Evolutionary conservation across 148 eudicot species (phyloP).

Genomic region (Gaultheria prostrata): DNA sequence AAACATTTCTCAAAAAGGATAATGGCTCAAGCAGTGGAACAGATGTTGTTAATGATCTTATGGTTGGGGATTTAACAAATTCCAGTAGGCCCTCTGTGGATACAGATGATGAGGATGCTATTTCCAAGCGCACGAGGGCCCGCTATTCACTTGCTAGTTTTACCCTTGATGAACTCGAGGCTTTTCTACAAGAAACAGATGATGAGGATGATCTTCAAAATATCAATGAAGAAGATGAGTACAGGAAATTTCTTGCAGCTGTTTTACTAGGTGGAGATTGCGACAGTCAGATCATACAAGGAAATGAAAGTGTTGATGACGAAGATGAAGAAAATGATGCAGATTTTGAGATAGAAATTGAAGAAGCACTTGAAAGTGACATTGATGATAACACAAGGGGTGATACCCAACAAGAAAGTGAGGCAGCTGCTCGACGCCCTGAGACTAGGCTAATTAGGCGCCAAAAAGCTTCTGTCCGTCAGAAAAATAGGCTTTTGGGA

Average conservation of each 20-base stretch:
- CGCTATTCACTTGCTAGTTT: slow-evolving; percentile 92
- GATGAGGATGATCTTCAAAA: slow-evolving; percentile 89
- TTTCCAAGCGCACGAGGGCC: slow-evolving; percentile 91
- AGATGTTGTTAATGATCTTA: slow-evolving; percentile 34
- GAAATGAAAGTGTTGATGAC: slow-evolving; percentile 59
- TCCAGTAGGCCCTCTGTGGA: slow-evolving; percentile 28
- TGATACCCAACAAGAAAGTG: slow-evolving; percentile 30
- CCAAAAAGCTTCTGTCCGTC: slow-evolving; percentile 36
- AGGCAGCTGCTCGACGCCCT: slow-evolving; percentile 59
- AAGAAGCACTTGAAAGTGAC: slow-evolving; percentile 96
- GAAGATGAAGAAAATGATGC: slow-evolving; percentile 99
- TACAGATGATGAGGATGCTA: slow-evolving; percentile 75
- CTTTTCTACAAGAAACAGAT: slow-evolving; percentile 95
- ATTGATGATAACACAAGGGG: slow-evolving; percentile 43
- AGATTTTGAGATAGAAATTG: slow-evolving; percentile 92
- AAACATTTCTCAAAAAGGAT: slow-evolving; percentile 25
- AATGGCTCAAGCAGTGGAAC: slow-evolving; percentile 34
- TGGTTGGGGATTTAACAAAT: slow-evolving; percentile 19
- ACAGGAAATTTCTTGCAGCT: slow-evolving; percentile 90
- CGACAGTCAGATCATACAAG: slow-evolving; percentile 40
- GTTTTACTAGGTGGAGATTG: slow-evolving; percentile 68
- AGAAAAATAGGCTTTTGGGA: slow-evolving; percentile 33
- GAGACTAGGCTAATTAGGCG: slow-evolving; percentile 71
- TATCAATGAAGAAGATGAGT: slow-evolving; percentile 93
- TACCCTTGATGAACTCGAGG: slow-evolving; percentile 94